Percentiles rank a stretch among this genome's conserved stretches.
Evolutionary conservation across 257 asterid genomes (phyloP).

Genomic region (Jacaranda copaia): DNA sequence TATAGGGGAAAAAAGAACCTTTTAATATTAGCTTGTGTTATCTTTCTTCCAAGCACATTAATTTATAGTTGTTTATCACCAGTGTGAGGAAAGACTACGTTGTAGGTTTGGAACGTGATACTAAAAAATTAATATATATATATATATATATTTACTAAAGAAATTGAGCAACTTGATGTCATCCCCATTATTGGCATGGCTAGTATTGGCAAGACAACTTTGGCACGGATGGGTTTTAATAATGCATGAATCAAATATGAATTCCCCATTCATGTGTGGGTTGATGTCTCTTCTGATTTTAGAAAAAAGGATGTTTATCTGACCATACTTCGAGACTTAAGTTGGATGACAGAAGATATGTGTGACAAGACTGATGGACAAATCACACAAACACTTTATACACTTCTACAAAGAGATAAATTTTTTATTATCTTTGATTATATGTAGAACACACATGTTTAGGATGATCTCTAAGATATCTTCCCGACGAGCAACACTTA

Average conservation of each 20-base stretch:
- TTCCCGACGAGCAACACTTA: accelerated
- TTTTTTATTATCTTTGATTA: background rate
- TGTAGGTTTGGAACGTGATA: constrained; percentile 3
- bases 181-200: constrained; percentile 35
- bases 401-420: accelerated
- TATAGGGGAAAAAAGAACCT: too few species aligned
- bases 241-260: accelerated
- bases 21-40: background rate
- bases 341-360: background rate
- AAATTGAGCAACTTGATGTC: accelerated
- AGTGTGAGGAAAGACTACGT: background rate
- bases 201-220: background rate
- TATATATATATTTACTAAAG: background rate
- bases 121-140: background rate
- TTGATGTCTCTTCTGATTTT: background rate
- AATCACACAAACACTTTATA: background rate
- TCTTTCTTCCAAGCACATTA: too few species aligned
- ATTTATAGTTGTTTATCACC: background rate
- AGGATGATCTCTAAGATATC: accelerated
- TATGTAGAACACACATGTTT: background rate
- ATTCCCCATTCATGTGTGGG: constrained; percentile 23
- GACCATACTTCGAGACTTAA: background rate
- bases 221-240: background rate
- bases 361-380: background rate
- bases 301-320: background rate